Evolutionary conservation across 305 asterid genomes (phyloP).

Genomic region (Fraxinus ornus): DNA sequence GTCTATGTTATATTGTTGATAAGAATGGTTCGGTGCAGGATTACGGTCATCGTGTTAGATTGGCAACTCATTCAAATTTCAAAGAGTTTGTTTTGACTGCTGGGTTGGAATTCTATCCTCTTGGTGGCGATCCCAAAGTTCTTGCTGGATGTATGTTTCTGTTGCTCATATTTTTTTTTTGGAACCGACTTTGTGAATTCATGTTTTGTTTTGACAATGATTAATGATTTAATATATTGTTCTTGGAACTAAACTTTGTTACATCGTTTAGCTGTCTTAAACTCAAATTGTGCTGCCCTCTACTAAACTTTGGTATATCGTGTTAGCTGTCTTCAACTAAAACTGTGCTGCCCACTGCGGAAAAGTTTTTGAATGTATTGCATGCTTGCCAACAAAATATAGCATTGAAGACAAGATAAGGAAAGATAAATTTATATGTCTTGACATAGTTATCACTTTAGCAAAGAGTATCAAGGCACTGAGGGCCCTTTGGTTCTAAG

Average conservation of each 20-base stretch:
- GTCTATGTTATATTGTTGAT: conserved; percentile 34
- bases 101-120: conserved; percentile 97
- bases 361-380: neutral
- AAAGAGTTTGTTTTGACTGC: conserved; percentile 93
- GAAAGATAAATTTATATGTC: neutral
- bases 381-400: conserved; percentile 4
- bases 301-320: neutral
- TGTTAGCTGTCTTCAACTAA: neutral
- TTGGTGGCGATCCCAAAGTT: conserved; percentile 95
- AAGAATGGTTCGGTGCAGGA: conserved; percentile 65
- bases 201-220: neutral
- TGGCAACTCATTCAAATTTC: conserved; percentile 95
- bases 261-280: neutral
- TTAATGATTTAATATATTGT: conserved; percentile 5
- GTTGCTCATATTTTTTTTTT: conserved; percentile 12
- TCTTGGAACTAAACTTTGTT: neutral
- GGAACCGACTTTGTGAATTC: conserved; percentile 19
- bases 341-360: neutral
- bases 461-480: conserved; percentile 2
- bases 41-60: conserved; percentile 90
- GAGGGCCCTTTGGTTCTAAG: conserved; percentile 4
- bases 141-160: conserved; percentile 88
- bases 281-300: conserved; percentile 4
- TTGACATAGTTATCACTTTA: conserved; percentile 1
- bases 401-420: conserved; percentile 10